Evolutionary conservation across 2,329 filamentous ascomycete species (phyloP).

Genomic region (Ophiosphaerella korrae): DNA sequence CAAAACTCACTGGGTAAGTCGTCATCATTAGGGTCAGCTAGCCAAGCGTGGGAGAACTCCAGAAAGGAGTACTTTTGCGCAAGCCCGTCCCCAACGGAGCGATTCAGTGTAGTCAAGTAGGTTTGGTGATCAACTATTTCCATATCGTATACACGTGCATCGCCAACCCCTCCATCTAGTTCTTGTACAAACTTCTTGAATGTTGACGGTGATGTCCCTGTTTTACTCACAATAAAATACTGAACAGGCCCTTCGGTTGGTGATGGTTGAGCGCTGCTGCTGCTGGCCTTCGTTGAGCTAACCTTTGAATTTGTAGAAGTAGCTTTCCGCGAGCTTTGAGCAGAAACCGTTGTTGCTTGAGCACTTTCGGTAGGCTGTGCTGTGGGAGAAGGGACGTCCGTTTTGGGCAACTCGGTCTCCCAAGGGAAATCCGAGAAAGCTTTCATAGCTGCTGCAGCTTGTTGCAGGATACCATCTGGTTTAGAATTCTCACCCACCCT

Average conservation of each 20-base stretch:
- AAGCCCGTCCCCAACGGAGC: background rate
- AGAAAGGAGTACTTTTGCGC: conserved; percentile 5
- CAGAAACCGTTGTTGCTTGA: background rate
- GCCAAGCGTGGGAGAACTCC: background rate
- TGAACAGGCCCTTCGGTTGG: background rate
- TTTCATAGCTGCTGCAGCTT: conserved; percentile 10
- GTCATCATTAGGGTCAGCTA: background rate
- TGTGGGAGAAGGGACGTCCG: conserved; percentile 2
- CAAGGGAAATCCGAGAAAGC: conserved; percentile 18
- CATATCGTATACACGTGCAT: background rate
- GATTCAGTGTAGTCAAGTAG: conserved; percentile 5
- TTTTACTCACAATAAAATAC: background rate
- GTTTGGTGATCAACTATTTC: background rate
- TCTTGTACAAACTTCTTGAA: conserved; percentile 13
- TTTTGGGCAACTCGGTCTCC: conserved; percentile 10
- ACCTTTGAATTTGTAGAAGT: background rate
- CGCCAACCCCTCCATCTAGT: conserved; percentile 8
- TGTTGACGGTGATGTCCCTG: background rate
- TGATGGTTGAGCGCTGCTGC: background rate
- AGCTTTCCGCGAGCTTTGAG: background rate
- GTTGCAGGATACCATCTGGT: conserved; percentile 7
- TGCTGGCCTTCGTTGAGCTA: background rate
- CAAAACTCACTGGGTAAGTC: background rate
- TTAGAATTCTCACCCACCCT: conserved; percentile 7
- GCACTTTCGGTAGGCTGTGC: background rate